Base-by-base conservation (phyloP, 306 rosid species). In the Urtica urens region DNA sequence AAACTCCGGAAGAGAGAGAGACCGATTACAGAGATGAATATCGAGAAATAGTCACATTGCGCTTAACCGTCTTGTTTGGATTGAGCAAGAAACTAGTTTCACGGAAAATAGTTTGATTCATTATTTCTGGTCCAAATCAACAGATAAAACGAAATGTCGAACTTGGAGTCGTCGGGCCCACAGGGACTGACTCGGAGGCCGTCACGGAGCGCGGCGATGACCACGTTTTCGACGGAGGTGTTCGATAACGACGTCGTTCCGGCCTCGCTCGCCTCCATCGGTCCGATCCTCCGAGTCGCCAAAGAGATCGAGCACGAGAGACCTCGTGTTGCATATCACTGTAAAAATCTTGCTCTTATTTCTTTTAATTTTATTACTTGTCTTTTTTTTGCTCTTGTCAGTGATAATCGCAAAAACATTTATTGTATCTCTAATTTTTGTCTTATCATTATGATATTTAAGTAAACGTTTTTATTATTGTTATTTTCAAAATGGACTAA, bases 181-280 rank as follows among this genome's bases (percentile, higher is more conserved):
- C 75, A 53, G 22, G 55, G 74, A 38, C 86, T 88, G 30, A 62
- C 73, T 20, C 70, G 96, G 55, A 73, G 90, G 65, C 93, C 90
- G 7, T 81, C 95, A 11, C 75, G 95, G 19, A 81, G 93, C 46
- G 90, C 95, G 7, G 93, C 90, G 39, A 71, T 72, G 51, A 83
- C 96, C 3, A 74, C 79, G 14, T 78, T 87, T 63, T 83, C 96
- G 6, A 78, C 80, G 33, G 97, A 88, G 77, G 97, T 84, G 16
- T 88, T 88, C 49, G 97, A 88, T 72, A 74, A 78, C 60, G 95
- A 81, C 9, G 97, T 83, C 23, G 97, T 88, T 37, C 97, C 97
- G 0, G 79, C 95, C 1, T 76, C 97, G 1, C 80, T 90, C 17
- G 94, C 93, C 13, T 63, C 93, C 60, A 90, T 90, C 45, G 68